Base-by-base conservation (phyloP, 1,139 yeast genomes). In the Magnusiomyces fungicola region DNA sequence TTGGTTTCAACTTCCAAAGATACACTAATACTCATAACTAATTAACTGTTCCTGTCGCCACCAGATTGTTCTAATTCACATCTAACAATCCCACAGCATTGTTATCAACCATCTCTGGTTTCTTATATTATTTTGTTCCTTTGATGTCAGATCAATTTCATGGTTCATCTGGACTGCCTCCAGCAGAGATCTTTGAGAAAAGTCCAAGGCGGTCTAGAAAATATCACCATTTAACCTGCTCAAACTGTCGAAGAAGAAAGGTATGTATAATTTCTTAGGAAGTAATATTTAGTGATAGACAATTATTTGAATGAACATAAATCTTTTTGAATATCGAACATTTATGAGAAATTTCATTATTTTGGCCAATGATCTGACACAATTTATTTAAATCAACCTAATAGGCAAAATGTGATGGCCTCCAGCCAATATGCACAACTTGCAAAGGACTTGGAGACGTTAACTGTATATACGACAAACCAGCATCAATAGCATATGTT, bases 401-500 rank as follows among this genome's bases (percentile, higher is more conserved):
- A 6, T 27, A 50, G 53, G 53, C 53, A 3, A 50, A 48, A 42
- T 50, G 53, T 34, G 53, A 50, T 27, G 53, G 53, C 29, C 37
- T 47, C 33, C 42, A 39, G 18, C 53, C 53, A 9, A 32, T 50
- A 6, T 50, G 53, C 42, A 37, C 53, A 10, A 42, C 50, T 6
- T 50, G 53, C 36, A 48, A 45, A 40, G 49, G 46, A 5, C 43
- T 48, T 45, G 51, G 49, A 7, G 53, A 50, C 19, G 21, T 40
- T 3, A 45, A 45, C 9, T 50, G 53, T 43, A 27, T 48, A 10
- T 50, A 50, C 33, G 53, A 50, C 25, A 50, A 50, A 27, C 53
- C 53, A 16, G 48, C 53, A 1, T 50, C 53, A 6, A 50, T 50
- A 21, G 50, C 53, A n/a, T 50, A 50, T 42, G 53, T 50, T 37